Base-by-base conservation (phyloP, 2,329 filamentous ascomycete species). In the Sclerotinia trifoliorum region DNA sequence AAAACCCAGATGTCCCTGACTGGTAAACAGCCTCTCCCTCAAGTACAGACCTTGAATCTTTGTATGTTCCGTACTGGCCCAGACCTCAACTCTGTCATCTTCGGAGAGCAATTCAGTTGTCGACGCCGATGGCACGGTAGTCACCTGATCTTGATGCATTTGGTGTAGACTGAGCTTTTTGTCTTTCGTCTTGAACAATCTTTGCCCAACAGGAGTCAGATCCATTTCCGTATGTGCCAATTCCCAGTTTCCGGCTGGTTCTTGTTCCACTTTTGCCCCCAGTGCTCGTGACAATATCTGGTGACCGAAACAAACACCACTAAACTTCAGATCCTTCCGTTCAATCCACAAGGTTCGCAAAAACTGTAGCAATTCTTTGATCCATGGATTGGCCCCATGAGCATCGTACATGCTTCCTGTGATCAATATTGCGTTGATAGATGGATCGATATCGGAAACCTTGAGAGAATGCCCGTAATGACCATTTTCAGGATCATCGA, bases 251-350 rank as follows among this genome's bases (percentile, higher is more conserved):
- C 92, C 92, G 21, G 81, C 78, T 24, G 87, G 83, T 76, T 86
- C 91, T 66, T 87, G 81, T 51, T 83, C 88, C 3, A 96, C 90
- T 73, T 86, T 85, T 32, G 80, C 85, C 3, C 88, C 91, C 72
- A 94, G 77, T 0, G 91, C 90, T 64, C 92, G 84, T 1, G 86
- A 91, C 56, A 95, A 80, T 74, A 96, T 94, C 80, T 96, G 92
- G 77, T 96, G 93, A 6, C 93, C 93, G 78, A 94, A 96, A 79
- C 93, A 96, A 24, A 95, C 85, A n/a, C 92, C 93, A n/a, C 96
- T 83, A 24, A 94, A 80, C 49, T 87, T 85, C 13, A 94, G 85
- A 26, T 84, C 80, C 1, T 87, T 82, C 46, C 84, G 81, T 71
- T 89, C 84, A 15, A 82, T 81, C 46, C 91, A 82, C 3, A 90